Evolutionary conservation across 140 eudicot genomes (phyloP).

Genomic region (Cichorium intybus): DNA sequence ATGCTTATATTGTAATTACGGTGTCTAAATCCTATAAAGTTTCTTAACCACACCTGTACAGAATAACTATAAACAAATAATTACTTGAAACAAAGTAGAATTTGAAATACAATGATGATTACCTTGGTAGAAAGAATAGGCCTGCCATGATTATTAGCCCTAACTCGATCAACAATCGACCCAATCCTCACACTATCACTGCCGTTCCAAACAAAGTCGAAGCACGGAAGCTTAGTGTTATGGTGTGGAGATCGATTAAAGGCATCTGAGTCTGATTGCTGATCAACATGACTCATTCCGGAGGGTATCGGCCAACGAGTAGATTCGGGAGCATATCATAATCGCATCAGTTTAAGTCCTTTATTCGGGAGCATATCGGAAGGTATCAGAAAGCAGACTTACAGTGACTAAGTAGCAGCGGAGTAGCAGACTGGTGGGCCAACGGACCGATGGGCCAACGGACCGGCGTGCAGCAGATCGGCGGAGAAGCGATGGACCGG

Average conservation of each 20-base stretch:
- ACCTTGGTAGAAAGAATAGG: constrained; percentile 74
- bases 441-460: too few species aligned
- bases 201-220: constrained; percentile 88
- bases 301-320: too few species aligned
- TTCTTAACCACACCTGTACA: background rate
- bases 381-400: too few species aligned
- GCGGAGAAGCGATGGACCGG: too few species aligned
- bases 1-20: background rate
- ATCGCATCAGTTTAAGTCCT: too few species aligned
- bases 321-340: too few species aligned
- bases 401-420: too few species aligned
- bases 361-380: too few species aligned
- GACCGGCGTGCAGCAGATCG: too few species aligned
- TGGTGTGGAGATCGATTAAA: constrained; percentile 43
- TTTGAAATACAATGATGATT: background rate
- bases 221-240: constrained; percentile 60
- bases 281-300: too few species aligned
- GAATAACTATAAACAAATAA: background rate
- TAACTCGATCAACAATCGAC: constrained; percentile 57
- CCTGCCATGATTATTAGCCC: constrained; percentile 81
- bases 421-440: too few species aligned
- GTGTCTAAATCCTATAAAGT: background rate
- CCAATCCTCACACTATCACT: constrained; percentile 38
- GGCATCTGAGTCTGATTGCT: too few species aligned
- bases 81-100: background rate